These are phyloP conservation scores for Diddensiella caesifluorescens DNA, from an alignment of 805 yeast genomes.

Conservation along the genomic window DNA sequence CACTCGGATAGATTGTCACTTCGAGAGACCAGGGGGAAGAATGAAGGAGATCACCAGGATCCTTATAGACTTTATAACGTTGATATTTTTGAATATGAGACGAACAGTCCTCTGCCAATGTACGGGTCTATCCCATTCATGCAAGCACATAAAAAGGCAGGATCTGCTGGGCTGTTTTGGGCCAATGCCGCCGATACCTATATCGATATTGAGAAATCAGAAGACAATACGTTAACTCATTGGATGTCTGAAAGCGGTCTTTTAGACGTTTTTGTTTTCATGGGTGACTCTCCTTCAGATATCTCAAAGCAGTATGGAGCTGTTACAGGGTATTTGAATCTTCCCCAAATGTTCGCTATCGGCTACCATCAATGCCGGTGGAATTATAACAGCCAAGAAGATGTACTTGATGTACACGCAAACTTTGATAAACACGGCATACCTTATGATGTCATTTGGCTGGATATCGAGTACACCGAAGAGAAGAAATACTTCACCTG, in stretches of 20 bases:
- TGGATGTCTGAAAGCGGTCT: conserved; percentile 94
- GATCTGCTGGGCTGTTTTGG: conserved; percentile 82
- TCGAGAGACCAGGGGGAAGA: conserved; percentile 51
- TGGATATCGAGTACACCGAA: conserved; percentile 89
- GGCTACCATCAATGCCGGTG: conserved; percentile 97
- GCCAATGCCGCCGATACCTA: conserved; percentile 89
- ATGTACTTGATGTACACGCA: conserved; percentile 65
- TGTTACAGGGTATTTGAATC: conserved; percentile 63
- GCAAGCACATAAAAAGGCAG: conserved; percentile 55
- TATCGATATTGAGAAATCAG: conserved; percentile 53
- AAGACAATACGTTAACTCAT: conserved; percentile 48
- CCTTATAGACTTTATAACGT: conserved; percentile 91
- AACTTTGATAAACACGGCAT: conserved; percentile 68
- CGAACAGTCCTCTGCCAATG: conserved; percentile 80
- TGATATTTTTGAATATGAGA: conserved; percentile 91
- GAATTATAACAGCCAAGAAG: conserved; percentile 89
- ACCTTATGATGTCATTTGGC: conserved; percentile 91
- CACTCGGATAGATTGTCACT: conserved; percentile 80
- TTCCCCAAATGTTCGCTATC: conserved; percentile 74
- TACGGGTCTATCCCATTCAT: conserved; percentile 92
- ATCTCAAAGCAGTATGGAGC: conserved; percentile 58
- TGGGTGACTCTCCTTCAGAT: conserved; percentile 52
- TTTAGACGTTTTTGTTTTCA: conserved; percentile 64
- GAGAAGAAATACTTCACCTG: conserved; percentile 87
- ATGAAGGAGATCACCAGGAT: conserved; percentile 37